Evolutionary conservation across 129 eudicot species (phyloP), one percentile per base, ranked within the genome.

Genomic region (Arctium lappa): DNA sequence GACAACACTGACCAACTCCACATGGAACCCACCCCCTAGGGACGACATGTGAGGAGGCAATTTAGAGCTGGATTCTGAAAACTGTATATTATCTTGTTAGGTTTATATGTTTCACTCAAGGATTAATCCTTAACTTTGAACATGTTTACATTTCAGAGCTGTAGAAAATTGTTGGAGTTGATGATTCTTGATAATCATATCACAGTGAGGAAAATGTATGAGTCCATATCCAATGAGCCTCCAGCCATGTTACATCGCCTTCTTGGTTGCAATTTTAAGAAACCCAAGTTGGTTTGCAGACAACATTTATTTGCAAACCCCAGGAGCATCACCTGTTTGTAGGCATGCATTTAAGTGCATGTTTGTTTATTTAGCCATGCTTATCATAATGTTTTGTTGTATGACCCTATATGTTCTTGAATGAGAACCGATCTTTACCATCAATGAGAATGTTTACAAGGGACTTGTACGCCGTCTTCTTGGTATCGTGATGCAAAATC

Each of bases 401-500:
- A 2, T 33, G 27, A 33, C 36, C 36, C 36, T 33, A 2, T 33
- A 33, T 33, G 36, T 33, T 33, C 36, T 33, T 33, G 36, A 33
- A 33, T 33, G 36, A 33, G 36, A 33, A 33, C 36, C 36, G 36
- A 33, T 33, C 36, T 33, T 33, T 33, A 33, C 97, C 76, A 71
- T 85, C 37, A 95, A 95, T 86, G 88, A 86, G 74, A 77, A 84
- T 68, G 97, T 95, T 46, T 93, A 91, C 88, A 91, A 81, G 88
- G 93, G 97, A 74, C 97, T 95, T 69, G 85, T 86, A 82, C 97
- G 97, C 36, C 91, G 97, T 73, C 83, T 95, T 78, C 95, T 95
- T 81, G 97, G 97, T 69, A 89, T 93, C 34, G 89, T 93, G 79
- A 90, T 91, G 94, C 97, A 93, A 87, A 90, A 89, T 88, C 99